A percentile compares a stretch with the other conserved stretches of the same genome.
These are phyloP conservation scores for Claviceps pazoutovae DNA, from an alignment of 2,329 filamentous ascomycete genomes.

Conservation along the genomic window DNA sequence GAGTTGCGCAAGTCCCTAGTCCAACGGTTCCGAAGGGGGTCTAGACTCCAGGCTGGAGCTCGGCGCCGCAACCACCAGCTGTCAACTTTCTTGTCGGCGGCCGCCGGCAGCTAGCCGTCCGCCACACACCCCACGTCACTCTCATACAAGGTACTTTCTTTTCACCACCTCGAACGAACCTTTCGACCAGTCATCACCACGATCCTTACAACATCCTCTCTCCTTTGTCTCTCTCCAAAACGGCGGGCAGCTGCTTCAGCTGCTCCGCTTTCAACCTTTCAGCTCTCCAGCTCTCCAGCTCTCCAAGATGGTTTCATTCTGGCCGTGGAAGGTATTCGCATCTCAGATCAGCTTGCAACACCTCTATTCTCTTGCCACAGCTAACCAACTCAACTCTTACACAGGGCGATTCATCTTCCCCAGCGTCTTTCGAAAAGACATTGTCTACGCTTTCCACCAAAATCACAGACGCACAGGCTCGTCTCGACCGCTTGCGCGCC, in stretches of 20 bases:
- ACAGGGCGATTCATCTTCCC: conserved; percentile 65
- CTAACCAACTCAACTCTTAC: conserved; percentile 7
- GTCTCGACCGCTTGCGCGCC: conserved; percentile 59
- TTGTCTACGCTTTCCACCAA: conserved; percentile 70
- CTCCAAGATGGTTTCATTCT: conserved; percentile 10
- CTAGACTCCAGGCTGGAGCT: background rate
- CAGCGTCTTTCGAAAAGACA: conserved; percentile 85
- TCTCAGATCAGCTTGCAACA: background rate
- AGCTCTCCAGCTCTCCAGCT: background rate
- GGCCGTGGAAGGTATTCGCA: conserved; percentile 10
- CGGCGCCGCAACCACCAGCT: background rate
- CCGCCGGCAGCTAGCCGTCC: background rate
- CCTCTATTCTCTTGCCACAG: background rate
- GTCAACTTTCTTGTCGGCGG: background rate
- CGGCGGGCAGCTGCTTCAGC: background rate
- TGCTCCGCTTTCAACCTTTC: too few species aligned
- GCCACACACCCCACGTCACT: background rate
- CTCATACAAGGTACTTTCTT: background rate
- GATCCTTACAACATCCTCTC: background rate
- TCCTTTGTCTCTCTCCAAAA: background rate
- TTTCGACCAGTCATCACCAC: background rate
- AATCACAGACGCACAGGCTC: conserved; percentile 60
- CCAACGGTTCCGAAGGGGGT: background rate
- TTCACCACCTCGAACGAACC: background rate
- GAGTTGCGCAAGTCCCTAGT: too few species aligned